phyloP scores from a whole-genome alignment of 306 rosid species.

The Medicago ruthenica region DNA sequence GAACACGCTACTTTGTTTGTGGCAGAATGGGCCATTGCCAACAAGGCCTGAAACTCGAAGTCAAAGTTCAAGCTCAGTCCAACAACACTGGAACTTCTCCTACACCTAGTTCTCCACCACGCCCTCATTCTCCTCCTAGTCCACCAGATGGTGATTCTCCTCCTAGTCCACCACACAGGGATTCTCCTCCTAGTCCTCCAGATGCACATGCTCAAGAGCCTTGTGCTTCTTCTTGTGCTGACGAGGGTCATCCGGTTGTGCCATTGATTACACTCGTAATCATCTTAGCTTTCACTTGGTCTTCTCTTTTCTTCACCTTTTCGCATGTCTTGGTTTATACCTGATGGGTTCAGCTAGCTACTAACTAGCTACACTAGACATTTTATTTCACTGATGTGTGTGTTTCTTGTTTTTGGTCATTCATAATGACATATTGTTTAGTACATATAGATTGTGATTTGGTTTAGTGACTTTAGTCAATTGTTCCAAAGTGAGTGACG shows the following conservation, averaged over 20 bases:
- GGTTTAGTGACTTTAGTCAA: background rate
- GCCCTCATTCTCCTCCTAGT: too few relatives aligned
- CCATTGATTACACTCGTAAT: constrained; percentile 44
- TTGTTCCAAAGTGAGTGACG: background rate
- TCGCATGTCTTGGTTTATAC: constrained; percentile 25
- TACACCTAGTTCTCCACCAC: background rate
- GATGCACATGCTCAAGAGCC: constrained; percentile 21
- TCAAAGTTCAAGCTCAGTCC: constrained; percentile 54
- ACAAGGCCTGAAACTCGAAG: constrained; percentile 74
- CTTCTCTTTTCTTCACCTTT: constrained; percentile 25
- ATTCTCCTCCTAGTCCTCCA: background rate
- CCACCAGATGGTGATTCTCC: background rate
- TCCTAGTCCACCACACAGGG: background rate
- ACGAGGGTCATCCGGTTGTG: background rate
- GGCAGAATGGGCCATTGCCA: constrained; percentile 70
- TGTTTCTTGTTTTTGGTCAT: background rate
- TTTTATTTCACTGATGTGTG: background rate
- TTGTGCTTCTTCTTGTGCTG: constrained; percentile 38
- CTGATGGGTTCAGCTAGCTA: background rate
- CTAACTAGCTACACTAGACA: background rate
- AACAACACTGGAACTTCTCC: constrained; percentile 14
- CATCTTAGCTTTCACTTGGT: background rate
- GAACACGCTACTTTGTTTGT: constrained; percentile 72
- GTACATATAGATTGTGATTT: constrained; percentile 11
- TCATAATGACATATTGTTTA: background rate